Base-by-base conservation (phyloP, 192 early-diverging fungal species). In the Dimargaris xerosporica region DNA sequence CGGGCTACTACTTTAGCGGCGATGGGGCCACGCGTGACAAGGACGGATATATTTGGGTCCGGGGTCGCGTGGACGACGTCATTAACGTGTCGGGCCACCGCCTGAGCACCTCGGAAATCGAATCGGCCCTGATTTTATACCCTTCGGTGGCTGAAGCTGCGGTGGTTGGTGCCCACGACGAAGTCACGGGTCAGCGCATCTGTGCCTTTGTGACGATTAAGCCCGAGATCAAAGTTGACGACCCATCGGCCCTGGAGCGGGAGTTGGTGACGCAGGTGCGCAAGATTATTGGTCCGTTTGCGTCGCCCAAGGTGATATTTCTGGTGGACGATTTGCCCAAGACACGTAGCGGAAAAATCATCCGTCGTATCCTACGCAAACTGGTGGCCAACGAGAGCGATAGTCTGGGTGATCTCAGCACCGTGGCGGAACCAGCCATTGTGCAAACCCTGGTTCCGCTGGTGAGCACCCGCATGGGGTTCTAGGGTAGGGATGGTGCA, bases 321-420 rank as follows among this genome's bases (percentile, higher is more conserved):
- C 66, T 96, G 62, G 85, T 90, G 6, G 76, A 76, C 25, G 93
- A 93, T 72, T 76, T 96, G 62, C 93, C 94, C 68, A 96, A 98
- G 80, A 98, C 94, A 28, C 82, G 93, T 29, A 87, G 84, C 41
- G 94, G 94, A 55, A 98, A 98, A 78, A 91, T 98, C 69, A 94
- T 98, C 87, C 81, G 94, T 47, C 82, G 94, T 52, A 86, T 98
- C 62, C 75, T 98, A 74, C 78, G 93, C 69, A 96, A 98, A 84
- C 82, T 93, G 54, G 88, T 94, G 61, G 89, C 78, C 42, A 80
- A 81, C 63, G 91, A 98, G 65, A 71, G 83, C 6, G 83, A 85
- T 67, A 82, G 87, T 67, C 71, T 98, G 10, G 94, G 94, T 62
- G 94, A 97, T 66, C 75, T 89, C 65, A 81, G 77, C 21, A 94